phyloP scores from a whole-genome alignment of 805 yeast species.

The Candida succiphila region DNA sequence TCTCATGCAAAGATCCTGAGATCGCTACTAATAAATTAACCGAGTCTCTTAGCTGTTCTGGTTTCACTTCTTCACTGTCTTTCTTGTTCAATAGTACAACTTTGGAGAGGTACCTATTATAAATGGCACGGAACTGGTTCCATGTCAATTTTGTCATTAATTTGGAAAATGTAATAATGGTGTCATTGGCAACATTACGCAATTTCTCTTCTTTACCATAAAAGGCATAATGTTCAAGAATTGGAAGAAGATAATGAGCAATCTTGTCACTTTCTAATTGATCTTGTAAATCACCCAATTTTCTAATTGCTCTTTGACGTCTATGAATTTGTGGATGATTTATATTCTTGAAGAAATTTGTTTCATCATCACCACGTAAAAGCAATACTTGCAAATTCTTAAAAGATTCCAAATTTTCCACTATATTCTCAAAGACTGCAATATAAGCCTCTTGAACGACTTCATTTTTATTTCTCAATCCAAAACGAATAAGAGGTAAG shows the following conservation, averaged over 20 bases:
- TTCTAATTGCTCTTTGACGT: constrained; percentile 74
- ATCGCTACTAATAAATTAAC: constrained; percentile 50
- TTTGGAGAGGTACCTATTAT: constrained; percentile 49
- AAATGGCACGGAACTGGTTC: constrained; percentile 71
- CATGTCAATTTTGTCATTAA: constrained; percentile 54
- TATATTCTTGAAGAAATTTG: constrained; percentile 51
- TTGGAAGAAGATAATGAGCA: constrained; percentile 75
- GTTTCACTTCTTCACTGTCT: constrained; percentile 13
- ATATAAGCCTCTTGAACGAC: constrained; percentile 66
- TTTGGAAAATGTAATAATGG: constrained; percentile 50
- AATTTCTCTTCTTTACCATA: constrained; percentile 51
- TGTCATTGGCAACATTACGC: constrained; percentile 54
- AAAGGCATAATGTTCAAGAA: constrained; percentile 71
- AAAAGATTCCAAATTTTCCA: constrained; percentile 32
- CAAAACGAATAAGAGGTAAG: constrained; percentile 56
- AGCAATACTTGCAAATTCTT: constrained; percentile 46
- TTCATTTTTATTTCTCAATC: constrained; percentile 54
- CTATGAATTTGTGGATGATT: constrained; percentile 78
- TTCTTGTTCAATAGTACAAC: constrained; percentile 12
- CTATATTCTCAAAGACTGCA: constrained; percentile 52
- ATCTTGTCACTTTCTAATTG: constrained; percentile 46
- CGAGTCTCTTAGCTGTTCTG: constrained; percentile 40
- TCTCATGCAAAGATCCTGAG: constrained; percentile 32
- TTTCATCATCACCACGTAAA: constrained; percentile 67
- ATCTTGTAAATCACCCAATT: constrained; percentile 36